Base-by-base conservation (phyloP, 2,329 filamentous ascomycete genomes). In the Colletotrichum zoysiae region DNA sequence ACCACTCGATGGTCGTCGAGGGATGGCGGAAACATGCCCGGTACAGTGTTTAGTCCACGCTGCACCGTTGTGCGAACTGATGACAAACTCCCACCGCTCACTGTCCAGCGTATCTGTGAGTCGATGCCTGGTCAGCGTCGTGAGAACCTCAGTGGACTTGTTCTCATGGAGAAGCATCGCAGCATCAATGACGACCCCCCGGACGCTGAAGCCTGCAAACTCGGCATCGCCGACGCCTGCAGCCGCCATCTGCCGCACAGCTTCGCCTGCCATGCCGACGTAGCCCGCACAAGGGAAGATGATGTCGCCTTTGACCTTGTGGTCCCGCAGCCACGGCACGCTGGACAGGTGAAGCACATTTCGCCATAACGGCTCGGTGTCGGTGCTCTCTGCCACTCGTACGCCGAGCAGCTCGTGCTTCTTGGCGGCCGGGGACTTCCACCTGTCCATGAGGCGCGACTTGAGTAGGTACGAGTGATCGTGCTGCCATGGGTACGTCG, bases 291-390 rank as follows among this genome's bases (percentile, higher is more conserved):
- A 80, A 44, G 84, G 81, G 58, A 83, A 84, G 70, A 86, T 79
- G 48, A 81, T 79, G 51, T 85, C 79, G n/a, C n/a, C n/a, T 66
- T 79, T 83, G 53, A 82, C 79, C 77, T 85, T 82, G 77, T 86
- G 85, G 66, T 85, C 83, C n/a, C 83, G 77, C 0, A 84, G 77
- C 65, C 86, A 86, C 20, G 86, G 78, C 2, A 44, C 76, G 44
- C 1, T 74, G 69, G 0, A 77, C n/a, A n/a, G 1, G 7, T 67
- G 65, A 5, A 79, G 56, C 1, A 76, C 1, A n/a, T 79, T 78
- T 0, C 77, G 60, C 71, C 73, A 79, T 1, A n/a, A 12, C 0
- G 77, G 74, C 4, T 76, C 72, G 1, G 67, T 14, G 1, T 66
- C 66, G 2, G 66, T 73, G 42, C 58, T 74, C 33, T 78, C 78